Base-by-base conservation (phyloP, 2,329 filamentous ascomycete species). In the Pseudohalonectria lignicola region DNA sequence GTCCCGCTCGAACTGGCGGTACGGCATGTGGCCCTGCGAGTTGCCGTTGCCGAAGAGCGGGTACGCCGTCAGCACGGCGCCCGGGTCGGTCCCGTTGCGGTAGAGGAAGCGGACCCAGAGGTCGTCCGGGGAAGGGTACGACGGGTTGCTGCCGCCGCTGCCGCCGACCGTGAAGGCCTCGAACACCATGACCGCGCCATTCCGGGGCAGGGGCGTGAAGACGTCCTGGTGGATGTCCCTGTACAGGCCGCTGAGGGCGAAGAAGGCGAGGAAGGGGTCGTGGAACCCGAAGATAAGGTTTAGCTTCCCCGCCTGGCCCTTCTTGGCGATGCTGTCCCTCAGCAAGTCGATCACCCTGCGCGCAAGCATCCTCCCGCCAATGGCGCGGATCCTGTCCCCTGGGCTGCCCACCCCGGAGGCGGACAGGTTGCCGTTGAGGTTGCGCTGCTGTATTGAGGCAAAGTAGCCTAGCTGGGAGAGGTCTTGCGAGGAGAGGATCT, bases 101-200 rank as follows among this genome's bases (percentile, higher is more conserved):
- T 75, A 78, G 4, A 69, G 52, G 50, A 79, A 74, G n/a, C 74
- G 67, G 4, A 79, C 65, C 40, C 56, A 62, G 13, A 77, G 55
- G 16, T 69, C 59, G 9, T 59, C 49, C 0, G 46, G 40, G 3
- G 45, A 34, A 1, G 63, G 62, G 37, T 53, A 56, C 1, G 32
- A 19, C 3, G 50, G 41, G 41, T 42, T 18, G 19, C 46, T 45
- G 30, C 45, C 37, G 37, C 30, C 42, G 31, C 41, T 54, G 41
- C 13, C 54, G 10, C 56, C 54, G 25, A 64, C 54, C 15, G 61
- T 63, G 43, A 67, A 67, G 5, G 79, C 55, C 60, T 94, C 87
- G 52, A 92, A 87, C 0, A 74, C 64, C 69, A 94, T 80, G 30
- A 75, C 71, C 1, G 78, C 79, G 0, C 86, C 86, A 28, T 86